A percentile compares a stretch with the other conserved stretches of the same genome.
These are phyloP conservation scores for Fraxinus baroniana DNA, from an alignment of 305 asterid species.

Conservation along the genomic window DNA sequence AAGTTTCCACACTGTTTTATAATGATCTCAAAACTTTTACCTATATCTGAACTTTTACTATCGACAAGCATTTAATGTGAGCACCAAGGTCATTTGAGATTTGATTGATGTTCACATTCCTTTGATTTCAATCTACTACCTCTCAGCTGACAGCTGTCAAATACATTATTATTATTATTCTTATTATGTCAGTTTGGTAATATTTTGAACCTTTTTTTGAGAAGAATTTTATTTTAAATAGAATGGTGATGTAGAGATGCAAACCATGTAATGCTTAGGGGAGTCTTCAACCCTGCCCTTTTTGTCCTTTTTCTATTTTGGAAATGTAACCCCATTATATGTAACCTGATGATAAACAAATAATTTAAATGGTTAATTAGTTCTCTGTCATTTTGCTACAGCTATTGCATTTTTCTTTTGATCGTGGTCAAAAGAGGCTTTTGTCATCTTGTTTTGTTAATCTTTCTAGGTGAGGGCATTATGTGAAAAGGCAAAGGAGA, in stretches of 20 bases:
- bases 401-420: neutral
- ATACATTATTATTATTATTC: neutral
- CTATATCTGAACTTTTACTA: neutral
- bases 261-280: neutral
- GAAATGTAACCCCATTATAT: neutral
- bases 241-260: neutral
- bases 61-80: neutral
- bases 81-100: neutral
- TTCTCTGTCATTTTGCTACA: neutral
- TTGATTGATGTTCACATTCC: neutral
- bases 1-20: neutral
- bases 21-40: neutral
- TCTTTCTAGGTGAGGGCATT: slow-evolving; percentile 44
- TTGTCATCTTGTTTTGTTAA: neutral
- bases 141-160: neutral
- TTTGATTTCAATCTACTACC: neutral
- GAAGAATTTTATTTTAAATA: neutral
- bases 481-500: slow-evolving; percentile 61
- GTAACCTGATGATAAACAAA: neutral
- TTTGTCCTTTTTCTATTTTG: neutral
- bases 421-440: slow-evolving; percentile 3
- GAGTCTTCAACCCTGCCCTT: neutral
- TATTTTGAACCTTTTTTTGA: neutral
- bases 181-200: neutral
- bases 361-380: neutral